Evolutionary conservation across 371 early-diverging fungal genomes (phyloP), one percentile per base, ranked within the genome.

Genomic region (Umbelopsis sp.): DNA sequence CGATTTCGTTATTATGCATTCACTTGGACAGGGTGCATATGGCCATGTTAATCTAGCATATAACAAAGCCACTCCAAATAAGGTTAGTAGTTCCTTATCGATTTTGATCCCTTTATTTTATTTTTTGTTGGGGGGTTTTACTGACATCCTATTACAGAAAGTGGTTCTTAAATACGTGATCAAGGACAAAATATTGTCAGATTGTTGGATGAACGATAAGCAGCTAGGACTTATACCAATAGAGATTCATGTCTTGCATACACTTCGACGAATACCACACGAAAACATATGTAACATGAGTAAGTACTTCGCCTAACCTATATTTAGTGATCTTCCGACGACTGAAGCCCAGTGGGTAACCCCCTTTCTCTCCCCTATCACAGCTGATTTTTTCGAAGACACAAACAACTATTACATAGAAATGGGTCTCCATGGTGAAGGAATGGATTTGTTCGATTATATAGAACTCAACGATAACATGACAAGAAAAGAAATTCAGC

Each of bases 131-230:
- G 11, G 35, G 35, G 7, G 35, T 8, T 29, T 29, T 57, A 35
- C 57, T 35, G 57, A 57, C 35, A 35, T 48, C 48, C 16, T 8
- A 48, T 48, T 87, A 82, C 80, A 74, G 64, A 86, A 84, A 63
- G 86, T 89, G 10, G 92, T 92, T 69, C 82, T 92, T 72, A 92
- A 92, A 74, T 93, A 90, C 74, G 88, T 93, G 41, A 87, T 92
- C 76, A 91, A 91, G 76, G 83, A 87, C 24, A 85, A 86, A n/a
- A 88, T 93, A 45, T 77, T 93, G 51, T 83, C 84, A 10, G 91
- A 89, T 44, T 88, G 89, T 73, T 90, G 93, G 89, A 89, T 80
- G 71, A 80, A 76, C 64, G 91, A 91, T 69, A 80, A 84, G 65
- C 73, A 84, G 44, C 80, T 89, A 63, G 90, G 88, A 8, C 82